phyloP scores from a whole-genome alignment of 441 rosid species.

The Eruca vesicaria region DNA sequence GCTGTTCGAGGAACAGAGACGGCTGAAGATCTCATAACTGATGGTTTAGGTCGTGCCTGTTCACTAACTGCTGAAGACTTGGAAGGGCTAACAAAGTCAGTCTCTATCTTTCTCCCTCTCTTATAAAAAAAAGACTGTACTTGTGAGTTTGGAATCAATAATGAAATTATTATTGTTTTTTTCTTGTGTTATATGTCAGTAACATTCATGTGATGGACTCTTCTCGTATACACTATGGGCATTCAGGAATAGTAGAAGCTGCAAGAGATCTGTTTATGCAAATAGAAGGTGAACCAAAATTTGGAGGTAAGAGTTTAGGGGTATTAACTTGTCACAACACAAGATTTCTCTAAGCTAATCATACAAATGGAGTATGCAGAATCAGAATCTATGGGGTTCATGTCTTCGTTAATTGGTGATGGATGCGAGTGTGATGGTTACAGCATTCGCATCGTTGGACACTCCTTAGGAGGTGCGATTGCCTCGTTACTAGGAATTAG shows the following conservation, averaged over 20 bases:
- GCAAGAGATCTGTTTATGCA: conserved; percentile 78
- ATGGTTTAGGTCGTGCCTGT: conserved; percentile 80
- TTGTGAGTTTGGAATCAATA: background rate
- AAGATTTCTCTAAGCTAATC: conserved; percentile 12
- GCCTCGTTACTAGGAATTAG: conserved; percentile 80
- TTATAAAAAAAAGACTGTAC: background rate
- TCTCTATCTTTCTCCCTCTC: conserved; percentile 30
- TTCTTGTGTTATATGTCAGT: conserved; percentile 33
- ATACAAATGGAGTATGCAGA: conserved; percentile 37
- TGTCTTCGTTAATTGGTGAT: conserved; percentile 74
- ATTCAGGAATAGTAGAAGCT: conserved; percentile 80
- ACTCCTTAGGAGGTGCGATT: conserved; percentile 93
- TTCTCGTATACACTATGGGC: conserved; percentile 78
- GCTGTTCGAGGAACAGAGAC: conserved; percentile 95
- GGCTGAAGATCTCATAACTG: conserved; percentile 93
- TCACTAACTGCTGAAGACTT: conserved; percentile 62
- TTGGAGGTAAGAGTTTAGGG: conserved; percentile 40
- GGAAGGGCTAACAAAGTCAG: conserved; percentile 73
- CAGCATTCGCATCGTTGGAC: conserved; percentile 69
- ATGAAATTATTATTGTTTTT: background rate
- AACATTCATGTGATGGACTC: conserved; percentile 43
- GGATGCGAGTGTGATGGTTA: conserved; percentile 94
- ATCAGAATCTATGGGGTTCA: conserved; percentile 49
- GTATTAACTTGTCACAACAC: background rate
- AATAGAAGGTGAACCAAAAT: conserved; percentile 64